Conservation (phyloP, 345 rosid species). For the Eucalyptus sideroxylon region DNA sequence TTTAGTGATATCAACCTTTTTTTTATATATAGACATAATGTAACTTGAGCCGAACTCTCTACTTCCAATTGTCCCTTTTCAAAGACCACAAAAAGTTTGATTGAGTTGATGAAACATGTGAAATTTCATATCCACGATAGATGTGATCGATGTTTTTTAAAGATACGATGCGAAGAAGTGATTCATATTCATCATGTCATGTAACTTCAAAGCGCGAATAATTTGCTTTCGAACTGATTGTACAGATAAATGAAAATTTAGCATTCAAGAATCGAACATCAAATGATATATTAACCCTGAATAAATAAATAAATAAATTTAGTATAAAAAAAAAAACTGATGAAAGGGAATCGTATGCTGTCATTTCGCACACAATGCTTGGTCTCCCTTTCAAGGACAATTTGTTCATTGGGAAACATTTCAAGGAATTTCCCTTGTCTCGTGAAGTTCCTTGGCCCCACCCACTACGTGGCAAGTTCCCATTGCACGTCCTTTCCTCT, state of each 20-base stretch:
- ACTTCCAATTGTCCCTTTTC: background rate
- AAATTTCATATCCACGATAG: background rate
- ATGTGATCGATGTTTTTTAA: fast-evolving
- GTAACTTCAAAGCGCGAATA: fast-evolving
- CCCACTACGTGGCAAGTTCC: background rate
- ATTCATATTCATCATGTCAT: background rate
- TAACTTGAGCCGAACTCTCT: background rate
- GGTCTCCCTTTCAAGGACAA: background rate
- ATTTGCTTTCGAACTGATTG: fast-evolving
- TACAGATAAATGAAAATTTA: background rate
- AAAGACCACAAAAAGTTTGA: background rate
- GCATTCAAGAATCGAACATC: fast-evolving
- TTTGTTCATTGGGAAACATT: background rate
- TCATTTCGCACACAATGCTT: background rate
- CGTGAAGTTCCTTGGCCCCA: background rate
- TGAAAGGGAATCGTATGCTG: background rate
- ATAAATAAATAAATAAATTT: background rate
- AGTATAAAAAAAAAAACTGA: background rate
- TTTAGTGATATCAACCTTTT: background rate
- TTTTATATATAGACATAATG: background rate
- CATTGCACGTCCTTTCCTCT: background rate
- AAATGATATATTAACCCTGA: too few species aligned
- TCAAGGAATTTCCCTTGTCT: background rate
- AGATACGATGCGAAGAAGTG: fast-evolving
- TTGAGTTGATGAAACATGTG: background rate